Percentiles rank a stretch among this genome's conserved stretches.
Evolutionary conservation across 2,329 filamentous ascomycete genomes (phyloP).

Genomic region (Aspergillus caelatus): DNA sequence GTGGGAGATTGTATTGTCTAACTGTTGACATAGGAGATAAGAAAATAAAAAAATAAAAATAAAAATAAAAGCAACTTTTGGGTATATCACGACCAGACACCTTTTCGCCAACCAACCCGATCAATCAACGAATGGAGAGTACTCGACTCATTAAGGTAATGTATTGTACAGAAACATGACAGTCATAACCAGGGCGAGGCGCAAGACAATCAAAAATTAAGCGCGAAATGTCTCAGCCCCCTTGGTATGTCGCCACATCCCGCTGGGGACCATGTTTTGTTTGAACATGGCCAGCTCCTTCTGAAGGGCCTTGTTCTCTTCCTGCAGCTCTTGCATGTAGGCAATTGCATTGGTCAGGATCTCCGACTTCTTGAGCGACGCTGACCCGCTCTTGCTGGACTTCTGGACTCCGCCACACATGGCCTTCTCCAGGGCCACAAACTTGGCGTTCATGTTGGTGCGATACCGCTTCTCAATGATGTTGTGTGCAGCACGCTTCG

Average conservation of each 20-base stretch:
- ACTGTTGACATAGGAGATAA: neutral
- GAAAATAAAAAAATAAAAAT: neutral
- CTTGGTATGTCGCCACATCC: constrained; percentile 28
- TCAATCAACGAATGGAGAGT: constrained; percentile 6
- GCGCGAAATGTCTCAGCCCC: constrained; percentile 8
- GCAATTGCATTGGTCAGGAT: constrained; percentile 40
- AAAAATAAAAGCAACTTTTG: neutral
- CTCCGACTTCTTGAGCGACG: constrained; percentile 42
- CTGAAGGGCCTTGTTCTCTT: constrained; percentile 35
- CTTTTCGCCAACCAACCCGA: neutral
- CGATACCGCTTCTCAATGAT: constrained; percentile 47
- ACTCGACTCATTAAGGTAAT: constrained; percentile 2
- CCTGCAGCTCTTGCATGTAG: constrained; percentile 40
- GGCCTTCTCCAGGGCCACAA: constrained; percentile 42
- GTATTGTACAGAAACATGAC: constrained; percentile 13
- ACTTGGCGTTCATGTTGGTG: constrained; percentile 48
- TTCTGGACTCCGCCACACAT: constrained; percentile 33
- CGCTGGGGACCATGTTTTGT: constrained; percentile 29
- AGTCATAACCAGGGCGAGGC: constrained; percentile 6
- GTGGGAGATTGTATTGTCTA: constrained; percentile 2
- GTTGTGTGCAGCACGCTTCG: constrained; percentile 45
- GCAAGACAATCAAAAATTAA: neutral
- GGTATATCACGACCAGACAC: constrained; percentile 5
- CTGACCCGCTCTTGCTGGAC: constrained; percentile 29
- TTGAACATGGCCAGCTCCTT: constrained; percentile 37